phyloP scores from a whole-genome alignment of 176 grass and related monocot species.

The Tuctoria greenei region DNA sequence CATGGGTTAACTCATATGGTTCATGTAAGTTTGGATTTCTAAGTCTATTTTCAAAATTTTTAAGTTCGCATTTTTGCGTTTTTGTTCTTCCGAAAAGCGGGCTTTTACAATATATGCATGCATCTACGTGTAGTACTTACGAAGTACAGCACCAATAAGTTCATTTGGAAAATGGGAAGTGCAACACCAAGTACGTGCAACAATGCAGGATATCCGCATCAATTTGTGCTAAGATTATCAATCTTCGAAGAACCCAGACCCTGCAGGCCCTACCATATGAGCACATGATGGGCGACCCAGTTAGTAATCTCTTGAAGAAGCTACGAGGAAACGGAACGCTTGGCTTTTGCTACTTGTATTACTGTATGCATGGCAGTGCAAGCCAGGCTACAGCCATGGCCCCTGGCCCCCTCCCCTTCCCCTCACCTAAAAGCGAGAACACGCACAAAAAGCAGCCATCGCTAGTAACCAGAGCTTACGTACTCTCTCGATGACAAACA shows the following conservation, averaged over 20 bases:
- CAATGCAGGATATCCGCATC: too few species aligned
- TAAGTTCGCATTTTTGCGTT: too few species aligned
- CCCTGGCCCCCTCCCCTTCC: too few species aligned
- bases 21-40: too few species aligned
- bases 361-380: neutral
- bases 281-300: conserved; percentile 30
- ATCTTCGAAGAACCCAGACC: neutral
- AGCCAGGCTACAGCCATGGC: neutral
- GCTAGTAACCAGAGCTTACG: neutral
- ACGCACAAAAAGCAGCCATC: conserved; percentile 32
- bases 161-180: neutral
- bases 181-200: too few species aligned
- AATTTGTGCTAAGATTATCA: neutral
- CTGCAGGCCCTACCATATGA: conserved; percentile 31
- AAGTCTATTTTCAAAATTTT: too few species aligned
- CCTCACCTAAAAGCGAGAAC: conserved; percentile 24
- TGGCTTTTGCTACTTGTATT: conserved; percentile 31
- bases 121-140: neutral
- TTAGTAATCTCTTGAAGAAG: conserved; percentile 30
- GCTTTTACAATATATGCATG: too few species aligned
- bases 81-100: too few species aligned
- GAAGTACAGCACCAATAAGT: neutral
- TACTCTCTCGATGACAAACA: neutral
- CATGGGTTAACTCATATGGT: too few species aligned
- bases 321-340: conserved; percentile 47